Evolutionary conservation across 2,329 filamentous ascomycete genomes (phyloP).

Genomic region (Grosmannia penicillata): DNA sequence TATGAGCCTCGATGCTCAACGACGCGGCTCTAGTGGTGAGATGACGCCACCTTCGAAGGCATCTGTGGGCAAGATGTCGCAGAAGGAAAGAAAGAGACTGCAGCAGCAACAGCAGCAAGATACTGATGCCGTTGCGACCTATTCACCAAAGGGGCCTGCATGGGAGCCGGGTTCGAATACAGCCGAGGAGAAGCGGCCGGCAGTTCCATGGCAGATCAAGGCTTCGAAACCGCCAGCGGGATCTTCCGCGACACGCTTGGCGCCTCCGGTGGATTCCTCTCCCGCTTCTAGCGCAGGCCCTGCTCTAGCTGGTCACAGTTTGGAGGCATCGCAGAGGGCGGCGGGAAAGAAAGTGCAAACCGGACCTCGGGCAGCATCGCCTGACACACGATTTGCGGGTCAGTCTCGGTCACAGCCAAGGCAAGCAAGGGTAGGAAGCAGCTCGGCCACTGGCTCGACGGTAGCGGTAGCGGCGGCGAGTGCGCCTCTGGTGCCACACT

Average conservation of each 20-base stretch:
- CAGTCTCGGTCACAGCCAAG: slow-evolving; percentile 29
- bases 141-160: slow-evolving; percentile 6
- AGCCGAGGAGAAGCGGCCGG: slow-evolving; percentile 3
- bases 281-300: too few species aligned
- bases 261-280: too few species aligned
- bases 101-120: slow-evolving; percentile 40
- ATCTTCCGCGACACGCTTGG: too few species aligned
- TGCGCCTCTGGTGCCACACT: slow-evolving; percentile 37
- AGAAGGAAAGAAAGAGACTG: slow-evolving; percentile 73
- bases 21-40: slow-evolving; percentile 15
- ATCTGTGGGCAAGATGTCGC: slow-evolving; percentile 54
- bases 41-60: slow-evolving; percentile 14
- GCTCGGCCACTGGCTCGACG: not conserved
- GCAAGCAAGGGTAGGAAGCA: slow-evolving; percentile 12
- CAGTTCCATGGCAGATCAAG: too few species aligned
- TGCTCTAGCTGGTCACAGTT: too few species aligned
- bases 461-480: slow-evolving; percentile 1
- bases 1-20: slow-evolving; percentile 37
- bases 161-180: slow-evolving; percentile 19
- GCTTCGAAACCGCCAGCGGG: too few species aligned
- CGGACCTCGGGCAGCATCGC: slow-evolving; percentile 37
- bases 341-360: slow-evolving; percentile 25
- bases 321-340: slow-evolving; percentile 15
- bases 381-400: slow-evolving; percentile 47
- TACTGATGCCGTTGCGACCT: slow-evolving; percentile 24